Percentiles rank a stretch among this genome's conserved stretches.
phyloP scores from a whole-genome alignment of 2,329 filamentous ascomycete species.

The Monilinia fructicola region DNA sequence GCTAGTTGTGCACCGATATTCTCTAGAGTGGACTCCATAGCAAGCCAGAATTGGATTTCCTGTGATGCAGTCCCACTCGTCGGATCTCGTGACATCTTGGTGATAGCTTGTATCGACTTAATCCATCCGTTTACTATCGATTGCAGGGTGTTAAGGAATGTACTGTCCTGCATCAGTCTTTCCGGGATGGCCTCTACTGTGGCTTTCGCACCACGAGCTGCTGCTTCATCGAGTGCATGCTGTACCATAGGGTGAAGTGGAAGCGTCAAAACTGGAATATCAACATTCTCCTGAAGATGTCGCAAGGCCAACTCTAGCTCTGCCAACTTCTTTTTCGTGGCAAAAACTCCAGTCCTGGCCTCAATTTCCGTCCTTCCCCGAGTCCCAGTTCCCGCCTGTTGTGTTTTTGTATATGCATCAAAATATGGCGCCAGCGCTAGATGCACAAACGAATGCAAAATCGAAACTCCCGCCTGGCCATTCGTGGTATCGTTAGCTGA shows the following conservation, averaged over 20 bases:
- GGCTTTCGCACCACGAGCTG: conserved; percentile 63
- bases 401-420: conserved; percentile 87
- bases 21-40: conserved; percentile 91
- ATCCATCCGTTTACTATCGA: conserved; percentile 97
- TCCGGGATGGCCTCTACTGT: conserved; percentile 76
- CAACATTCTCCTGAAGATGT: conserved; percentile 95
- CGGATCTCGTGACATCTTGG: conserved; percentile 87
- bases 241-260: conserved; percentile 88
- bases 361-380: conserved; percentile 81
- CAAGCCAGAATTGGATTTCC: conserved; percentile 98
- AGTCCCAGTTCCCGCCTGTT: conserved; percentile 63
- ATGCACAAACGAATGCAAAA: conserved; percentile 86
- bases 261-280: conserved; percentile 89
- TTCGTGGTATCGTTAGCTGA: conserved; percentile 61
- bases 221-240: conserved; percentile 76
- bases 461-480: conserved; percentile 67
- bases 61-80: conserved; percentile 78
- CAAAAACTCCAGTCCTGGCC: conserved; percentile 89
- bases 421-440: conserved; percentile 93
- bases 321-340: conserved; percentile 95
- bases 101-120: conserved; percentile 95
- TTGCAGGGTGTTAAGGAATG: conserved; percentile 90
- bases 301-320: conserved; percentile 88
- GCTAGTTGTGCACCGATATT: conserved; percentile 85
- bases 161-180: conserved; percentile 78